A percentile compares a stretch with the other conserved stretches of the same genome.
Conservation (phyloP, 176 grass and related monocot species). For the Zizania latifolia region DNA sequence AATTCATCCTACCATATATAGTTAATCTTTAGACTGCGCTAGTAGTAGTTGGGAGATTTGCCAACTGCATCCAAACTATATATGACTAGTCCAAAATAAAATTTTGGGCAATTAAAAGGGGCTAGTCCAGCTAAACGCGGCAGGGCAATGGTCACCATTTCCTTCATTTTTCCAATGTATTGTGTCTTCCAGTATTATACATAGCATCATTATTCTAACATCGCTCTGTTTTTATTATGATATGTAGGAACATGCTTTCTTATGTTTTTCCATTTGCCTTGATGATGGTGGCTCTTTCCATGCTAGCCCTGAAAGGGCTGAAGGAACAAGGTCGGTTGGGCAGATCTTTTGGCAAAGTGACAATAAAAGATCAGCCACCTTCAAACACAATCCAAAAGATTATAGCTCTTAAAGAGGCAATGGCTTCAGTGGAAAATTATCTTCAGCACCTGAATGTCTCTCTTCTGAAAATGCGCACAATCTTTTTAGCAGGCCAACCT, state of each 20-base stretch:
- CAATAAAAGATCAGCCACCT: constrained; percentile 77
- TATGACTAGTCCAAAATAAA: background rate
- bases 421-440: constrained; percentile 86
- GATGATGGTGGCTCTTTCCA: constrained; percentile 57
- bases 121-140: background rate
- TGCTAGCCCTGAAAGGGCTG: constrained; percentile 80
- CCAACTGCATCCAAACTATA: background rate
- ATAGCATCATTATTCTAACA: constrained; percentile 1
- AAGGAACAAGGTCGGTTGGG: constrained; percentile 90
- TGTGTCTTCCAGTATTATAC: background rate
- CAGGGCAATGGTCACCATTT: background rate
- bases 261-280: constrained; percentile 68
- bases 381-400: constrained; percentile 98
- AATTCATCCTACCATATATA: background rate
- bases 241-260: constrained; percentile 69
- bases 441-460: constrained; percentile 80
- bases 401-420: constrained; percentile 88
- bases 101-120: background rate
- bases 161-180: background rate
- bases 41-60: constrained; percentile 1
- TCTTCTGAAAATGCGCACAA: constrained; percentile 69
- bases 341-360: constrained; percentile 88
- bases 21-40: background rate
- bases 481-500: constrained; percentile 79
- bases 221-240: background rate